These are phyloP conservation scores for Thelephora terrestris DNA, from an alignment of 1,284 basidiomycete genomes.

Conservation along the genomic window DNA sequence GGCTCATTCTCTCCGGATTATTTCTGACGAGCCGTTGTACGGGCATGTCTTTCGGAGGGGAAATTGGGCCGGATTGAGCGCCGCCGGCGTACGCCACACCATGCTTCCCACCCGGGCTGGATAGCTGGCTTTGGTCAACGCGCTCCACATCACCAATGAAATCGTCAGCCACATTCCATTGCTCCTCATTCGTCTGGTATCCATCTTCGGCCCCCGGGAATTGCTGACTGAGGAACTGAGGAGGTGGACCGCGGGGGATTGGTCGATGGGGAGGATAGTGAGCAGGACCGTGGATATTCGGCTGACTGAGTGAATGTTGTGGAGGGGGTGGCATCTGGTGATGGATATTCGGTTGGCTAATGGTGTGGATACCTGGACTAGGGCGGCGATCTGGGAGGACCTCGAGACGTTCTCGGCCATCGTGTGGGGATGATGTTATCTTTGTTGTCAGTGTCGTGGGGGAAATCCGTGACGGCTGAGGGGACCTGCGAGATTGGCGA, in stretches of 20 bases:
- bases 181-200: slow-evolving; percentile 40
- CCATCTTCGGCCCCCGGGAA: too few species aligned
- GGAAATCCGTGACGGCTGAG: slow-evolving; percentile 29
- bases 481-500: slow-evolving; percentile 29
- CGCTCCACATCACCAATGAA: slow-evolving; percentile 60
- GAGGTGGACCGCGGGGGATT: slow-evolving; percentile 39
- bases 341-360: slow-evolving; percentile 17
- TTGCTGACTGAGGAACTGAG: slow-evolving; percentile 39
- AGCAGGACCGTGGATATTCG: slow-evolving; percentile 26
- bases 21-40: background rate
- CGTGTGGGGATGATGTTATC: slow-evolving; percentile 27
- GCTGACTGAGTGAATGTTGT: slow-evolving; percentile 24
- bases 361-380: slow-evolving; percentile 20
- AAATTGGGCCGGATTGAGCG: slow-evolving; percentile 18
- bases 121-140: slow-evolving; percentile 26
- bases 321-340: slow-evolving; percentile 14
- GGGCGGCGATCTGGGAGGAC: slow-evolving; percentile 24
- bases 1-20: background rate
- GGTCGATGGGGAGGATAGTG: slow-evolving; percentile 42
- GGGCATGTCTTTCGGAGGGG: background rate
- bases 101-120: slow-evolving; percentile 28
- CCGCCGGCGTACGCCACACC: slow-evolving; percentile 45
- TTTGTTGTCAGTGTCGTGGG: slow-evolving; percentile 22
- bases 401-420: slow-evolving; percentile 14
- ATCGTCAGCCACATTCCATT: slow-evolving; percentile 58